Evolutionary conservation across 2,329 filamentous ascomycete species (phyloP), one percentile per base, ranked within the genome.

Genomic region (Paraconiothyrium brasiliense): DNA sequence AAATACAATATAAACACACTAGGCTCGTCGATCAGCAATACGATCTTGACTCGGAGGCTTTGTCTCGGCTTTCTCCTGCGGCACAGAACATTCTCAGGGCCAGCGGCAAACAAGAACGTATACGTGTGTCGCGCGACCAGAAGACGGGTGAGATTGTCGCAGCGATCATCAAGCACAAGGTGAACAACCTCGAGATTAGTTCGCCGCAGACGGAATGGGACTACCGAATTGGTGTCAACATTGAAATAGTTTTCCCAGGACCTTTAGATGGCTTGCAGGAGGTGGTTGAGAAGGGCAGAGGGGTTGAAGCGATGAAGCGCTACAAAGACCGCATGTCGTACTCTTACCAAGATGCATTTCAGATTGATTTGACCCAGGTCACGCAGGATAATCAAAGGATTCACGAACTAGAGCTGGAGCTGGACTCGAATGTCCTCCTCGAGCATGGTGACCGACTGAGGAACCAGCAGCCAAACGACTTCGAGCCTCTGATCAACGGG

Each of bases 251-350:
- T 57, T 97, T 90, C 82, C 75, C 80, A 3, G 92, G 93, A 27
- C 83, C 87, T 1, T 72, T 91, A 0, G 83, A 88, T 8, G 81
- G 82, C 24, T 78, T 89, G 2, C 76, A 81, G 0, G 78, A 83
- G 3, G 71, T 76, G 13, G 71, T 76, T 9, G 83, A 84, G 27
- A 67, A 71, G 10, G 81, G 80, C 4, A 76, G 80, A 78, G 48
- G 79, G 70, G 14, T 75, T 64, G 50, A 74, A 47, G 61, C 74
- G 63, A 65, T 76, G 7, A 89, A 92, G 71, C 88, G 94, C 7
- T 89, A 88, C 69, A 99, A 99, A 78, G 94, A 99, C 78, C 88
- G 95, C 20, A 83, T 99, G 75, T 96, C 92, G 74, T 99, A 99
- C 80, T 89, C 86, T 10, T 96, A 98, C 76, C 86, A 93, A 44